These are phyloP conservation scores for Trichosporon asahii DNA, from an alignment of 1,284 basidiomycete species.

Conservation along the genomic window DNA sequence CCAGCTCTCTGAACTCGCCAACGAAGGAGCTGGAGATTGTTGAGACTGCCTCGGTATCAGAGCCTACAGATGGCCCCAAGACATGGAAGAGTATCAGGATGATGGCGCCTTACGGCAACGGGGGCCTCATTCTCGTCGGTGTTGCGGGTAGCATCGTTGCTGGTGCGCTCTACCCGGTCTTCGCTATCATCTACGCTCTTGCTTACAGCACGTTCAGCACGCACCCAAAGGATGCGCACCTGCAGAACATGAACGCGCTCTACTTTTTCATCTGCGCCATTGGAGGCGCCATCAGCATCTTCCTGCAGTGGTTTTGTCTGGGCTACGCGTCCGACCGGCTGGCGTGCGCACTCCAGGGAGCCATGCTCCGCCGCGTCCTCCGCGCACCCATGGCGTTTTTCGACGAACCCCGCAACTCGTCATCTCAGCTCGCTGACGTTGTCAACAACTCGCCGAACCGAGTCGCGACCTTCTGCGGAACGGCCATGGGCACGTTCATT, in stretches of 20 bases:
- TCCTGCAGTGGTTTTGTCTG: background rate
- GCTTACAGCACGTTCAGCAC: slow-evolving; percentile 1
- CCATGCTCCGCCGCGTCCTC: background rate
- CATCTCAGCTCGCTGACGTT: background rate
- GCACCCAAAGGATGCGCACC: background rate
- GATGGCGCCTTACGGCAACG: background rate
- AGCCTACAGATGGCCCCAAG: background rate
- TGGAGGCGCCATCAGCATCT: background rate
- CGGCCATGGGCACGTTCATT: background rate
- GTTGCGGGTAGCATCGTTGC: background rate
- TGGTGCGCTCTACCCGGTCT: background rate
- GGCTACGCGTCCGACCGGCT: background rate
- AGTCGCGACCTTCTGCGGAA: background rate
- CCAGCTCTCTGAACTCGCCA: background rate
- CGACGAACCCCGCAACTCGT: background rate
- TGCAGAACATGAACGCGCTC: background rate
- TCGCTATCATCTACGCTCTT: background rate
- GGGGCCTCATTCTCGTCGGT: background rate
- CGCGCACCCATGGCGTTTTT: background rate
- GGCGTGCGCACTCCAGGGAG: background rate
- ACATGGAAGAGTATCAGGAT: background rate
- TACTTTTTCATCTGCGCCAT: slow-evolving; percentile 1
- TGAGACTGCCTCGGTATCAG: background rate
- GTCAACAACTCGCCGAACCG: background rate
- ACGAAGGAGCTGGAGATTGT: background rate